A percentile compares a stretch with the other conserved stretches of the same genome.
Conservation (phyloP, 2,329 filamentous ascomycete species). For the Coniochaeta ligniaria region DNA sequence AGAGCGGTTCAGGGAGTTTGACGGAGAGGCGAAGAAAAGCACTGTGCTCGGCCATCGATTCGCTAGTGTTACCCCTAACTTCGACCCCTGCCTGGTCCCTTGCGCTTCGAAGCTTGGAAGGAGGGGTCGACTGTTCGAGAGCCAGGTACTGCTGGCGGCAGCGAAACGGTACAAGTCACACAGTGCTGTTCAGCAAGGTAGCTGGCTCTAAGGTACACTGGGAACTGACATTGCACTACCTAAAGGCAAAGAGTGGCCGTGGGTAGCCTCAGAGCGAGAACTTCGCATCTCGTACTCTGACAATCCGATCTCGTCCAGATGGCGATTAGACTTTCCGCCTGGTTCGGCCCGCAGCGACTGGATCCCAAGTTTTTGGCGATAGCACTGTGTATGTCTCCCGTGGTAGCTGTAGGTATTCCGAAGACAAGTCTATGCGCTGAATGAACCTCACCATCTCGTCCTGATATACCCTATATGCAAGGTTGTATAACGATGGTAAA, state of each 20-base stretch:
- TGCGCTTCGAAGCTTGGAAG: background rate
- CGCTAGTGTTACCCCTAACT: slow-evolving; percentile 1
- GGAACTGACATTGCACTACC: too few species aligned
- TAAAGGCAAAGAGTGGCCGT: background rate
- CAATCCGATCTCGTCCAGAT: background rate
- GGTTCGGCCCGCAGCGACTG: background rate
- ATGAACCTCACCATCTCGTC: background rate
- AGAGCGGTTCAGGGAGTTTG: background rate
- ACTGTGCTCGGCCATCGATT: background rate
- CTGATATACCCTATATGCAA: background rate
- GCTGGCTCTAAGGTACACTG: too few species aligned
- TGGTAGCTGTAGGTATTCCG: background rate
- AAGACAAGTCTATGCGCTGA: too few species aligned
- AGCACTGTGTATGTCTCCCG: background rate
- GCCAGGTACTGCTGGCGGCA: background rate
- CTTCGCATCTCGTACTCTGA: background rate
- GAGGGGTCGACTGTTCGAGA: background rate
- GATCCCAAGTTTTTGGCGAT: background rate
- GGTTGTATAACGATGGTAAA: background rate
- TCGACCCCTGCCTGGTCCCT: background rate
- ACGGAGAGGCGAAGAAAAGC: background rate
- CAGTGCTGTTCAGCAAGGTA: too few species aligned
- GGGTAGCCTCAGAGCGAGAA: background rate
- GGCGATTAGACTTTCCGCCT: background rate
- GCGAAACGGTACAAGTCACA: background rate